Base-by-base conservation (phyloP, 2,329 filamentous ascomycete species). In the Fusarium praegraminearum region DNA sequence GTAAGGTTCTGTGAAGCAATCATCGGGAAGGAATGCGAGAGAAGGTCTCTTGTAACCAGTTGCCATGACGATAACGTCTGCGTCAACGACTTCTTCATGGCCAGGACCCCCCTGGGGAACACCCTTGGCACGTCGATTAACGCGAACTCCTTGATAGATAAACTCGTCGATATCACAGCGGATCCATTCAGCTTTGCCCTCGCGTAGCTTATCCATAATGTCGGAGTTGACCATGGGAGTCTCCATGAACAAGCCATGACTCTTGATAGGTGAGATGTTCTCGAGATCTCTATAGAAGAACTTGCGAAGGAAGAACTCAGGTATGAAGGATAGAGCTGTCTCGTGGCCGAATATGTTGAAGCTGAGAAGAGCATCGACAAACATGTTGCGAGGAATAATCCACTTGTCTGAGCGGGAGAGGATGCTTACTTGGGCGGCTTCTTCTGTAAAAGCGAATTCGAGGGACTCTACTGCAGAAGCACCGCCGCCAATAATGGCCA, bases 191-290 rank as follows among this genome's bases (percentile, higher is more conserved):
- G 92, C 92, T 69, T 88, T 86, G 13, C 91, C 91, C 2, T 83
- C 80, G 20, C 93, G 90, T 33, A 97, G 87, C 73, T 91, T 90
- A 49, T 91, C 83, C 79, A 97, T 91, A 2, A 97, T 86, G 46
- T 94, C 90, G 18, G 90, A 91, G 78, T 96, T 97, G 26, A 96
- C 92, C 92, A 96, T 95, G 1, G 93, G 93, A 0, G 93, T 97
- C 53, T 92, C 91, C 30, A 86, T 93, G 78, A 93, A 97, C n/a
- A 96, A 13, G 2, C 62, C 62, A 1, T 65, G 81, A 11, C 92
- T 92, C 74, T 90, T 90, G 28, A 86, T 81, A 0, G 93, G 93
- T 0, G 92, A 87, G 7, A 97, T 84, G 70, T 94, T 89, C 72
- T 90, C 81, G 4, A 97, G 85, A 72, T 96, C 93, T 18, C 93